These are phyloP conservation scores for Thalassiosira livingstoniorum DNA, from an alignment of 352 stramenopile genomes.

Conservation along the genomic window DNA sequence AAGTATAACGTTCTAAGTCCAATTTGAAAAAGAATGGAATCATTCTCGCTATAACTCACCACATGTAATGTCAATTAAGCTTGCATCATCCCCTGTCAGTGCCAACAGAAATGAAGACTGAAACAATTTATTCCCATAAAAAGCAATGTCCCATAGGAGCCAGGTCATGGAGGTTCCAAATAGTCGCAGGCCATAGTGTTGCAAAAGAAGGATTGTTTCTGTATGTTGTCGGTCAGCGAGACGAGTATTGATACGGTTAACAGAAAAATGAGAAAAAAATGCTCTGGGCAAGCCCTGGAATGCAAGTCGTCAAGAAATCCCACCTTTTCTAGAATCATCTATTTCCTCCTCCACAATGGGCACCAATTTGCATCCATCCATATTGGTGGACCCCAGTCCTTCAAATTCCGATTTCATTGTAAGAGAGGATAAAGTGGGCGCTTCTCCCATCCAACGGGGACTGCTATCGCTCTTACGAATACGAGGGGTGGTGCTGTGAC, in stretches of 20 bases:
- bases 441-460: too few species aligned
- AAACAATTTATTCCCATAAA: conserved; percentile 86
- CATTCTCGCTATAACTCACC: too few species aligned
- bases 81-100: conserved; percentile 66
- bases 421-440: conserved; percentile 25
- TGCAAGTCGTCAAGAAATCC: too few species aligned
- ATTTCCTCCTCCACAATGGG: conserved; percentile 24
- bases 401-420: conserved; percentile 54
- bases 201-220: conserved; percentile 49
- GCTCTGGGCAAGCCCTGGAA: too few species aligned
- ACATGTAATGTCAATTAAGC: conserved; percentile 64
- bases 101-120: conserved; percentile 77
- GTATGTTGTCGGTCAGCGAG: too few species aligned
- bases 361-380: conserved; percentile 49
- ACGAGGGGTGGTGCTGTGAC: too few species aligned
- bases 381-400: conserved; percentile 37
- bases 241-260: too few species aligned
- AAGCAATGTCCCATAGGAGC: conserved; percentile 82
- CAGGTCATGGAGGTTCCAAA: conserved; percentile 75
- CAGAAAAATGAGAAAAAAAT: too few species aligned
- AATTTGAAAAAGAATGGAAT: too few species aligned
- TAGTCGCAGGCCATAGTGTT: conserved; percentile 75
- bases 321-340: conserved; percentile 23
- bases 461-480: too few species aligned
- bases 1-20: too few species aligned